These are phyloP conservation scores for Fusarium luffae DNA, from an alignment of 2,329 filamentous ascomycete genomes.

Conservation along the genomic window DNA sequence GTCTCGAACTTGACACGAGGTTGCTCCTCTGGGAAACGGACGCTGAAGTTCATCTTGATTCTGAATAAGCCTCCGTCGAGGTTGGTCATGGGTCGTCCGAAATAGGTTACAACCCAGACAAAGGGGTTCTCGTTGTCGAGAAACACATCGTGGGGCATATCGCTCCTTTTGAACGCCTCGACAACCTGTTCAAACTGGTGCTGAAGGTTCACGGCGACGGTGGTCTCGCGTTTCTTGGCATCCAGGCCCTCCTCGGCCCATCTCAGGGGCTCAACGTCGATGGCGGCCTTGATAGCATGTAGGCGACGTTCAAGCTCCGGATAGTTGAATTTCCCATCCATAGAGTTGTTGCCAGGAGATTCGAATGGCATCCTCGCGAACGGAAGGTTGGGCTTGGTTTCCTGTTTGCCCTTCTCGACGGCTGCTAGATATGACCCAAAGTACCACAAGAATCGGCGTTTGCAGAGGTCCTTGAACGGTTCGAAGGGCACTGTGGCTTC, in stretches of 20 bases:
- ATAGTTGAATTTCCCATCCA: slow-evolving; percentile 90
- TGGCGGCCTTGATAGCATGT: slow-evolving; percentile 71
- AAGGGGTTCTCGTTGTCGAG: slow-evolving; percentile 88
- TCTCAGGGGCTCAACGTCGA: slow-evolving; percentile 75
- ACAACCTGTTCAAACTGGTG: slow-evolving; percentile 87
- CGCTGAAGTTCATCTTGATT: slow-evolving; percentile 82
- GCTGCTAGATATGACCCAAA: slow-evolving; percentile 85
- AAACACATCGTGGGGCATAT: slow-evolving; percentile 78
- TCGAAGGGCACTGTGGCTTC: slow-evolving; percentile 73
- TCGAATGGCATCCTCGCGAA: slow-evolving; percentile 95
- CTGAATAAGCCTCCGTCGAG: slow-evolving; percentile 91
- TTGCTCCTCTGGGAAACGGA: slow-evolving; percentile 87
- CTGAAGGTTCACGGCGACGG: slow-evolving; percentile 83
- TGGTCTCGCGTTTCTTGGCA: slow-evolving; percentile 72
- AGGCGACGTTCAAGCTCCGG: slow-evolving; percentile 76
- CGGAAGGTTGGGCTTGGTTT: slow-evolving; percentile 69
- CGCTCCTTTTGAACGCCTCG: slow-evolving; percentile 76
- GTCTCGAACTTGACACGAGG: slow-evolving; percentile 86
- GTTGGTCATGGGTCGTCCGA: slow-evolving; percentile 91
- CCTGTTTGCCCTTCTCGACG: slow-evolving; percentile 72
- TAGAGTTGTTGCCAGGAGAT: slow-evolving; percentile 71
- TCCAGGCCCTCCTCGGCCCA: slow-evolving; percentile 79
- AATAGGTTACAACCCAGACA: slow-evolving; percentile 88
- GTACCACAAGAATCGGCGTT: slow-evolving; percentile 95
- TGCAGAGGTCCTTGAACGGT: slow-evolving; percentile 90